phyloP scores from a whole-genome alignment of 768 basidiomycete species.

The Lentinula detonsa region DNA sequence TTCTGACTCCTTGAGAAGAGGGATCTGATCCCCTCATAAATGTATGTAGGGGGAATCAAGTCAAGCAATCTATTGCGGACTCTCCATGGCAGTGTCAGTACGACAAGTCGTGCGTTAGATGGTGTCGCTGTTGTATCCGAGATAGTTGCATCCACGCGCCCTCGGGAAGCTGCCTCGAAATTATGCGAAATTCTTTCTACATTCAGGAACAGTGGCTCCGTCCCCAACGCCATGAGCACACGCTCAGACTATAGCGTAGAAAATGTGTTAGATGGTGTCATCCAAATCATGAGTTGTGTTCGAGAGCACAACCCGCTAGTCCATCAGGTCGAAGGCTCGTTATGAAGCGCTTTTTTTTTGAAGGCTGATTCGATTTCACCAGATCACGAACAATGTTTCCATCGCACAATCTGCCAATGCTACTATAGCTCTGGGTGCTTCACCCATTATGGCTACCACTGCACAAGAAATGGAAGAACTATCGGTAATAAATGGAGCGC shows the following conservation, averaged over 20 bases:
- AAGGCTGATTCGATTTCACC: conserved; percentile 20
- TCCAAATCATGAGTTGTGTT: conserved; percentile 44
- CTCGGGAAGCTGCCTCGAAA: conserved; percentile 40
- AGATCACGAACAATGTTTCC: conserved; percentile 91
- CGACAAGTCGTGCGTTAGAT: conserved; percentile 52
- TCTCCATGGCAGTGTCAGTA: conserved; percentile 63
- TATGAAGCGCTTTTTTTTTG: background rate
- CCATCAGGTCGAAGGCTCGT: conserved; percentile 53
- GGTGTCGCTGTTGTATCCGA: conserved; percentile 90
- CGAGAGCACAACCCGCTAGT: conserved; percentile 59
- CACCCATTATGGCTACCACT: conserved; percentile 88
- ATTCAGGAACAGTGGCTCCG: conserved; percentile 24
- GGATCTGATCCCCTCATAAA: background rate
- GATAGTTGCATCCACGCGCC: conserved; percentile 62
- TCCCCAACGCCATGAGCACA: background rate
- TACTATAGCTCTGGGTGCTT: conserved; percentile 81
- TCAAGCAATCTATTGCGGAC: conserved; percentile 69
- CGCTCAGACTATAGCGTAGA: conserved; percentile 1
- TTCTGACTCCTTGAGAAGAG: background rate
- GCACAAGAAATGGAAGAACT: conserved; percentile 81
- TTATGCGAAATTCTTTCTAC: conserved; percentile 37
- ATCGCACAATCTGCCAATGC: conserved; percentile 87
- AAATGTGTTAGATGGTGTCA: conserved; percentile 35
- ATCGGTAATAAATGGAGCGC: conserved; percentile 52
- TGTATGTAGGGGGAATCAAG: conserved; percentile 74